phyloP scores from a whole-genome alignment of 306 rosid genomes.

The Pueraria montana region DNA sequence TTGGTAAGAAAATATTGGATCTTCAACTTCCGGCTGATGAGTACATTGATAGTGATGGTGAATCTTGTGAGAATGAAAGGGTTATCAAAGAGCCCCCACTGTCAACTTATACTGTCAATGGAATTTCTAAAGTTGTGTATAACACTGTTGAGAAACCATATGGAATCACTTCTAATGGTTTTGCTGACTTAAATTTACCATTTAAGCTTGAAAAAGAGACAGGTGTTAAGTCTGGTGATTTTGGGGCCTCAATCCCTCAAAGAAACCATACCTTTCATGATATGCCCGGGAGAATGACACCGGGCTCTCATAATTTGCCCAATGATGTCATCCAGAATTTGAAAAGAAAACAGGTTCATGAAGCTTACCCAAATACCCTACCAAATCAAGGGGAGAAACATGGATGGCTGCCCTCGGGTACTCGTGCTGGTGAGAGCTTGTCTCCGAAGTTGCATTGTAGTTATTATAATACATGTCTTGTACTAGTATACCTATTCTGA shows the following conservation, averaged over 20 bases:
- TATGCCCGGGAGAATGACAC: constrained; percentile 25
- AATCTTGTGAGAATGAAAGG: constrained; percentile 50
- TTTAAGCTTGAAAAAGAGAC: constrained; percentile 50
- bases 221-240: constrained; percentile 35
- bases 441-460: constrained; percentile 23
- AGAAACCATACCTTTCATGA: constrained; percentile 35
- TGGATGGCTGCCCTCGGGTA: constrained; percentile 39
- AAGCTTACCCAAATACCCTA: constrained; percentile 31
- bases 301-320: constrained; percentile 33
- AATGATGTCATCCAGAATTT: constrained; percentile 39
- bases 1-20: constrained; percentile 74
- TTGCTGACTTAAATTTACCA: constrained; percentile 58
- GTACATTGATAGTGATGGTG: constrained; percentile 66
- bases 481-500: neutral
- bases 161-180: constrained; percentile 33
- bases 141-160: constrained; percentile 28
- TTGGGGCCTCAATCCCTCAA: constrained; percentile 24
- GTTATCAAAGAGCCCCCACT: constrained; percentile 38
- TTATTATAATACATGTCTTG: constrained; percentile 4
- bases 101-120: constrained; percentile 53
- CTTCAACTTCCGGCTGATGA: constrained; percentile 85
- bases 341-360: constrained; percentile 32
- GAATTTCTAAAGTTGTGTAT: constrained; percentile 52
- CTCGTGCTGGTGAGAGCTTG: constrained; percentile 51
- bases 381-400: constrained; percentile 43